Base-by-base conservation (phyloP, 1,284 basidiomycete species). In the Marasmius sp. region DNA sequence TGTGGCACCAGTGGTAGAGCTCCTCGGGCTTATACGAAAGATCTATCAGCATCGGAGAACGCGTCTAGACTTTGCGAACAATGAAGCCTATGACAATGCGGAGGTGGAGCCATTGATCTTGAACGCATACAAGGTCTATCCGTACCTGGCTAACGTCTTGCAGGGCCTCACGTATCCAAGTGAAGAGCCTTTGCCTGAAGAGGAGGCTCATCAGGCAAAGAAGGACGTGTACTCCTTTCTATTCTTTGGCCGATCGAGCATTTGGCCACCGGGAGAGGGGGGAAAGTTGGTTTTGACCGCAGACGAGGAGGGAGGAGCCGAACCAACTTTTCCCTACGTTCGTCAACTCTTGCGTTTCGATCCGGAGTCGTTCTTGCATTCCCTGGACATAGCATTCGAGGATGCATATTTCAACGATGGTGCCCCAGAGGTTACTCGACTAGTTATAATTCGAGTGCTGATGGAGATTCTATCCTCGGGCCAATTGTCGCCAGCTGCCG, bases 311-410 rank as follows among this genome's bases (percentile, higher is more conserved):
- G 88, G 86, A 45, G 87, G 83, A 4, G 73, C 79, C 8, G 92
- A 93, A 68, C 89, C 89, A 39, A 89, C 91, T 1, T 97, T 95
- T 70, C 97, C 97, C 1, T 98, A 98, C 70, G 85, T 93, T 18
- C 87, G 91, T 9, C 81, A 94, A 9, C 79, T 99, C 0, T 82
- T 98, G 11, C 85, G 83, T 6, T 97, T 97, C 70, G 96, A 99
- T 72, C 86, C 97, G 4, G 97, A 99, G 74, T 93, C 95, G 0
- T 92, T 98, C 72, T 85, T 99, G 11, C 95, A 99, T 71, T 89
- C 92, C 0, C 81, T 99, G 65, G 97, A 99, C 74, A 86, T 96
- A 58, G 95, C 94, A 0, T 97, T 98, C 67, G 97, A 99, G 74
- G 95, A 98, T 69, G 77, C 89, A 1, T 97, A 92, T 74, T 84